Conservation (phyloP, 805 yeast species). For the Schwanniomyces pseudopolymorphus region DNA sequence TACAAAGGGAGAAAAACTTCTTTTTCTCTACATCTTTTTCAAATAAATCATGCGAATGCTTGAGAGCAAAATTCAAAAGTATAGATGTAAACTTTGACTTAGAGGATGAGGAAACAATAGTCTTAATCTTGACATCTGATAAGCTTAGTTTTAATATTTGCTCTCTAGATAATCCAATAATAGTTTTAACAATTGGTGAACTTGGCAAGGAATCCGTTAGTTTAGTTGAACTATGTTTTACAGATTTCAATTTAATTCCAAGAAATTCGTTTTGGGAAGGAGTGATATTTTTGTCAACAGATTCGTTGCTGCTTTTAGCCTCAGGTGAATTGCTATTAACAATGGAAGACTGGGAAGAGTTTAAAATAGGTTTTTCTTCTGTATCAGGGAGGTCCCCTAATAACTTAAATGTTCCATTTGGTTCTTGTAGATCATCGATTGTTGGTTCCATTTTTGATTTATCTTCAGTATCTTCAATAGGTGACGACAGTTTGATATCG, state of each 20-base stretch:
- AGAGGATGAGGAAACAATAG: conserved; percentile 30
- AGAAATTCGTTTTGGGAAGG: neutral
- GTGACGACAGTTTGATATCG: too few relatives aligned
- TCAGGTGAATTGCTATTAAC: neutral
- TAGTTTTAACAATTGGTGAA: conserved; percentile 28
- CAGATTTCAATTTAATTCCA: neutral
- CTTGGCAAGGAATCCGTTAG: neutral
- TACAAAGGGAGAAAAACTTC: conserved; percentile 29
- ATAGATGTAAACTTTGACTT: conserved; percentile 28
- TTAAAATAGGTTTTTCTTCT: neutral
- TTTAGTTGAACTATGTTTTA: neutral
- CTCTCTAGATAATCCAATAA: conserved; percentile 35
- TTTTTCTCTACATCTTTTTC: conserved; percentile 15
- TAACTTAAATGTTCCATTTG: neutral
- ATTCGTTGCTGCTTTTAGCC: neutral
- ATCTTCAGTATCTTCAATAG: neutral
- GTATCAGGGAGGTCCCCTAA: neutral
- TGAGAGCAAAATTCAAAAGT: conserved; percentile 23
- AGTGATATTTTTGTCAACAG: neutral
- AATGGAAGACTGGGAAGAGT: neutral
- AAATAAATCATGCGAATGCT: conserved; percentile 24
- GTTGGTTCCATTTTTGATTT: neutral
- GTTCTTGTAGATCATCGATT: neutral
- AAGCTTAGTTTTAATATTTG: conserved; percentile 31
- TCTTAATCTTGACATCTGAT: conserved; percentile 39